Base-by-base conservation (phyloP, 73 alveolate genomes). In the Chromera velia region DNA sequence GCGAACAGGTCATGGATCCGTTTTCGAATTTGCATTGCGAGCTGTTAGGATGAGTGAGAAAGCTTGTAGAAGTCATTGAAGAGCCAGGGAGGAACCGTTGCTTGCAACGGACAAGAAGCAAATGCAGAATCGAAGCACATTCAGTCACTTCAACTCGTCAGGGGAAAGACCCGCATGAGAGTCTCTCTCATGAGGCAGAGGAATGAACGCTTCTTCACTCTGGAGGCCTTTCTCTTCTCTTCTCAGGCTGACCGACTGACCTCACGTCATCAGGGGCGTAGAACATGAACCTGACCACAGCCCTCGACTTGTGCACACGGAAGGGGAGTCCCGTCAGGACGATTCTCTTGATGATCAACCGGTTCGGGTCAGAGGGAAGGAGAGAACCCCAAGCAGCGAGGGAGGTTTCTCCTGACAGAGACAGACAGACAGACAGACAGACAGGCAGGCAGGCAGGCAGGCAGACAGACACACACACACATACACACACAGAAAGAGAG, bases 301-400 rank as follows among this genome's bases (percentile, higher is more conserved):
- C 98, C 80, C 91, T 94, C 88, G 96, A 91, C 88, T 96, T 97
- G 76, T 97, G 96, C 27, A 96, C 94, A 84, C 94, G 94, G n/a
- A 96, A 88, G 9, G 99, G 99, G 88, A 96, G 96, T 34, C 99
- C 99, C 64, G 99, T 97, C 72, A 97, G 90, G 47, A 97, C 90
- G 32, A 96, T 95, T 77, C 99, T 87, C 92, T 97, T 97, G 70
- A 97, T 80, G 71, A 97, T 90, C 65, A 96, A 86, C 90, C 92
- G 89, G 78, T 90, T 90, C 31, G 98, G 97, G 78, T 97, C 96
- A n/a, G 96, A 86, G 63, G 76, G 46, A 30, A 77, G 72, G 30
- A 77, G 63, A 13, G 22, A 7, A 13, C 55, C 55, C 55, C 55
- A 40, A 4, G 55, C 55, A 40, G 22, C 4, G 22, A 40, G 13